Evolutionary conservation across 768 basidiomycete genomes (phyloP).

Genomic region (Auriscalpium vulgare): DNA sequence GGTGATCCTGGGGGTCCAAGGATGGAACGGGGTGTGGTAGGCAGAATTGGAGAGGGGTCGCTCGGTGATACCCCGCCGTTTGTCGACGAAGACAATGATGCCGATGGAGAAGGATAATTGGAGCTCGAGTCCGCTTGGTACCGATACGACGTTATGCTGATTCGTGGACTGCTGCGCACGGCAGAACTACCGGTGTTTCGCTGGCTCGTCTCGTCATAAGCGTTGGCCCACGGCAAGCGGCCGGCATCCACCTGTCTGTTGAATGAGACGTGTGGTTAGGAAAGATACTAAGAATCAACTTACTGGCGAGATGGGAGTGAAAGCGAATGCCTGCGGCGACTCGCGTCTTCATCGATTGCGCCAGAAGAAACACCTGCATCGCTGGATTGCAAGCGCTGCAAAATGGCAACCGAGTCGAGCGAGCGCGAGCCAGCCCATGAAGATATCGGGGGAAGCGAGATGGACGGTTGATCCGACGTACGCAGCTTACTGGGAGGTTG

Average conservation of each 20-base stretch:
- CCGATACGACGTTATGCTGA: slow-evolving; percentile 3
- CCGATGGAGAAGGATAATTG: slow-evolving; percentile 11
- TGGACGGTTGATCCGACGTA: slow-evolving; percentile 29
- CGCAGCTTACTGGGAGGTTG: slow-evolving; percentile 26
- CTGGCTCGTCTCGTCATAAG: background rate
- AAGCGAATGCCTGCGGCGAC: too few species aligned
- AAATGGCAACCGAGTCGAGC: slow-evolving; percentile 11
- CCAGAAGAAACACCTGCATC: background rate
- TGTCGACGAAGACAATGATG: slow-evolving; percentile 12
- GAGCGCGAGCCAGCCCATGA: slow-evolving; percentile 7
- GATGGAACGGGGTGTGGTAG: slow-evolving; percentile 6
- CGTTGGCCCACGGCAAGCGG: background rate
- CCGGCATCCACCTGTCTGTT: background rate
- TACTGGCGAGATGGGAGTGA: too few species aligned
- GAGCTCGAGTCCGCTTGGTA: slow-evolving; percentile 9
- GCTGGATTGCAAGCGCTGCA: slow-evolving; percentile 9
- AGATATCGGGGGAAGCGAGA: slow-evolving; percentile 62
- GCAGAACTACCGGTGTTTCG: background rate
- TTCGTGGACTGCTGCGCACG: background rate
- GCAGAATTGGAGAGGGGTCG: slow-evolving; percentile 14
- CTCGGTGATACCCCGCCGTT: slow-evolving; percentile 11
- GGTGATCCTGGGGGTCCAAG: background rate
- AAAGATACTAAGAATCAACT: too few species aligned
- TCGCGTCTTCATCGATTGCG: too few species aligned
- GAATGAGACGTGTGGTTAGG: background rate